Percentiles rank a stretch among this genome's conserved stretches.
Evolutionary conservation across 2,329 filamentous ascomycete genomes (phyloP).

Genomic region (Chaetomiaceae sp.): DNA sequence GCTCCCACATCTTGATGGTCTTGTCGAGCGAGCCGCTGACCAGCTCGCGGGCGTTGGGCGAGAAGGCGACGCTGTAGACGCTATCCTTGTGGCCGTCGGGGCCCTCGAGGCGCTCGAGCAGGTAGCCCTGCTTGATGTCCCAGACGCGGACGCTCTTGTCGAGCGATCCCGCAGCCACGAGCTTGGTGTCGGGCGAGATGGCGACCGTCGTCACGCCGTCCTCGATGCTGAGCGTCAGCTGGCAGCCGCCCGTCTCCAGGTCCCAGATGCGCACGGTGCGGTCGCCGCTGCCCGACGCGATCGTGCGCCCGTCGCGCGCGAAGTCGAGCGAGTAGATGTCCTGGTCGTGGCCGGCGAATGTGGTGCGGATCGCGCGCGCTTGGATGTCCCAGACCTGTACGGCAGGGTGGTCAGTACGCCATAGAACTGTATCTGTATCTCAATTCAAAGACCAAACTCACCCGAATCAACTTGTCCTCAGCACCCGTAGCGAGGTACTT

Average conservation of each 20-base stretch:
- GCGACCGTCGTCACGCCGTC: conserved; percentile 97
- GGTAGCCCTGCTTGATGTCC: conserved; percentile 80
- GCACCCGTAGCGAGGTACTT: conserved; percentile 91
- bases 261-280: conserved; percentile 96
- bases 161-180: conserved; percentile 87
- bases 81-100: conserved; percentile 94
- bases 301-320: conserved; percentile 84
- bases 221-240: conserved; percentile 84
- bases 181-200: conserved; percentile 91
- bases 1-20: conserved; percentile 99
- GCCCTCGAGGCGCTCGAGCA: conserved; percentile 87
- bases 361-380: conserved; percentile 75
- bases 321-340: conserved; percentile 98
- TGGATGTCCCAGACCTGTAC: conserved; percentile 88
- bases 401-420: neutral
- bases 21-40: conserved; percentile 94
- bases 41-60: conserved; percentile 84
- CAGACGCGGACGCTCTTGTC: conserved; percentile 98
- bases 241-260: conserved; percentile 75
- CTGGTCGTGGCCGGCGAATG: conserved; percentile 95
- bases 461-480: conserved; percentile 93
- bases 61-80: conserved; percentile 94
- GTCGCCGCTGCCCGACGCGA: conserved; percentile 92
- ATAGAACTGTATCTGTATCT: too few species aligned
- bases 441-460: conserved; percentile 44